phyloP scores from a whole-genome alignment of 108 stramenopile species.

The Seminavis robusta region DNA sequence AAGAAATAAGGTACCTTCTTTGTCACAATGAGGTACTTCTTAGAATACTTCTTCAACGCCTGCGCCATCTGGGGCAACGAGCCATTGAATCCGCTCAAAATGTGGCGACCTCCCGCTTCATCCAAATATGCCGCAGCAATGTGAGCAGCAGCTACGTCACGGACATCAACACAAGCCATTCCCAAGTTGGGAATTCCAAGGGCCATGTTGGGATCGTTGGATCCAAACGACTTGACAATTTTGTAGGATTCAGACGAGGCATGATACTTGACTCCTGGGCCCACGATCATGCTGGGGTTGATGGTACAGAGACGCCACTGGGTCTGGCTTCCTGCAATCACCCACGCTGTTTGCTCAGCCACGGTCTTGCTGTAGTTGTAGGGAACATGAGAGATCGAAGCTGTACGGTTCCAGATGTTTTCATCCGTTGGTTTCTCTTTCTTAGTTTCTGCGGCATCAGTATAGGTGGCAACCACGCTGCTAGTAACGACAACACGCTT shows the following conservation, averaged over 20 bases:
- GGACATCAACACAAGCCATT: slow-evolving; percentile 18
- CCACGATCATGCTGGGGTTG: slow-evolving; percentile 13
- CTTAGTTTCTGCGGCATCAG: slow-evolving; percentile 3
- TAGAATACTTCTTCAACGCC: background rate
- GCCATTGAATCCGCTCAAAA: slow-evolving; percentile 8
- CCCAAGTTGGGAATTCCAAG: slow-evolving; percentile 2
- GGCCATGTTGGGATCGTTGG: background rate
- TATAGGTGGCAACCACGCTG: slow-evolving; percentile 6
- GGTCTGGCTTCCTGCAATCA: slow-evolving; percentile 6
- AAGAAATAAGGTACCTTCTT: slow-evolving; percentile 4
- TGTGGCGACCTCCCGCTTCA: slow-evolving; percentile 10
- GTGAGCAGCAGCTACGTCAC: slow-evolving; percentile 19
- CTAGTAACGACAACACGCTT: slow-evolving; percentile 17
- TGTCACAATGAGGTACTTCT: slow-evolving; percentile 6
- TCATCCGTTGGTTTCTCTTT: background rate
- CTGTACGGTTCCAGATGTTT: slow-evolving; percentile 11
- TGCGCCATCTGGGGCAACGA: background rate
- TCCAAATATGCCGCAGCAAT: slow-evolving; percentile 14
- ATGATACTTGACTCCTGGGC: slow-evolving; percentile 24
- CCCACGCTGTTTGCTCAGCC: slow-evolving; percentile 26
- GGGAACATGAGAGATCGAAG: slow-evolving; percentile 4
- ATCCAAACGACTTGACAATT: slow-evolving; percentile 5
- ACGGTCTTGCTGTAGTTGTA: slow-evolving; percentile 16
- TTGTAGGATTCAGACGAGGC: slow-evolving; percentile 1
- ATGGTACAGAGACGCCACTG: slow-evolving; percentile 13